phyloP scores from a whole-genome alignment of 768 basidiomycete genomes.

The Tylopilus sp. region DNA sequence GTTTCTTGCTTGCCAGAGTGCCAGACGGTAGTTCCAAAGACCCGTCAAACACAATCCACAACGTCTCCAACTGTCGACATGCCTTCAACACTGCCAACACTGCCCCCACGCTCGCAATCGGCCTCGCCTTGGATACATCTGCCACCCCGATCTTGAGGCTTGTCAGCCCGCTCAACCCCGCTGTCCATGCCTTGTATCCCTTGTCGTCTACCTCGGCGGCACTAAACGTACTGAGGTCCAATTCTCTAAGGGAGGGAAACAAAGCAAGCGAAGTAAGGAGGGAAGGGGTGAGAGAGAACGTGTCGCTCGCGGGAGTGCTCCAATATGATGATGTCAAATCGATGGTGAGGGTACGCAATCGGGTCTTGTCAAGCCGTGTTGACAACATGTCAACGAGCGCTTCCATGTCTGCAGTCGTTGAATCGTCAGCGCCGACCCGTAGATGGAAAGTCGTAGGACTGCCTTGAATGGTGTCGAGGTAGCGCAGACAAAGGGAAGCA shows the following conservation, averaged over 20 bases:
- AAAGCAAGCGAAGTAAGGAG: slow-evolving; percentile 13
- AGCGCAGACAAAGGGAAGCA: slow-evolving; percentile 19
- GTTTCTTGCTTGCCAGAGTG: neutral
- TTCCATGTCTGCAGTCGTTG: slow-evolving; percentile 15
- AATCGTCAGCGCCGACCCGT: slow-evolving; percentile 27
- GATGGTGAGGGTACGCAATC: slow-evolving; percentile 11
- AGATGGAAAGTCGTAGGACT: slow-evolving; percentile 18
- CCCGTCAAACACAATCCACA: slow-evolving; percentile 24
- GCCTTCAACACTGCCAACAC: slow-evolving; percentile 19
- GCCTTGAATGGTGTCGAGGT: slow-evolving; percentile 17
- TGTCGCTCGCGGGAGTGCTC: slow-evolving; percentile 21
- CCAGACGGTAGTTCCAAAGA: neutral
- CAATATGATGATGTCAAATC: slow-evolving; percentile 30
- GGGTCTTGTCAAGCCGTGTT: slow-evolving; percentile 9
- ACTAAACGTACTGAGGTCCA: slow-evolving; percentile 22
- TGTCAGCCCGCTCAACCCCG: slow-evolving; percentile 7
- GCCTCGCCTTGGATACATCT: slow-evolving; percentile 15
- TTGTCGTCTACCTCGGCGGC: slow-evolving; percentile 19
- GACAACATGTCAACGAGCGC: slow-evolving; percentile 10
- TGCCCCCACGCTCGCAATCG: slow-evolving; percentile 17
- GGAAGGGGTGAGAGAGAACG: slow-evolving; percentile 17
- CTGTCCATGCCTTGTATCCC: slow-evolving; percentile 15
- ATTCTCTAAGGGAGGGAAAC: slow-evolving; percentile 13
- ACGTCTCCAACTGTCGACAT: slow-evolving; percentile 16
- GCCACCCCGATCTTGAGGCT: slow-evolving; percentile 20